Evolutionary conservation across 2,329 filamentous ascomycete genomes (phyloP).

Genomic region (Alternaria postmessia): DNA sequence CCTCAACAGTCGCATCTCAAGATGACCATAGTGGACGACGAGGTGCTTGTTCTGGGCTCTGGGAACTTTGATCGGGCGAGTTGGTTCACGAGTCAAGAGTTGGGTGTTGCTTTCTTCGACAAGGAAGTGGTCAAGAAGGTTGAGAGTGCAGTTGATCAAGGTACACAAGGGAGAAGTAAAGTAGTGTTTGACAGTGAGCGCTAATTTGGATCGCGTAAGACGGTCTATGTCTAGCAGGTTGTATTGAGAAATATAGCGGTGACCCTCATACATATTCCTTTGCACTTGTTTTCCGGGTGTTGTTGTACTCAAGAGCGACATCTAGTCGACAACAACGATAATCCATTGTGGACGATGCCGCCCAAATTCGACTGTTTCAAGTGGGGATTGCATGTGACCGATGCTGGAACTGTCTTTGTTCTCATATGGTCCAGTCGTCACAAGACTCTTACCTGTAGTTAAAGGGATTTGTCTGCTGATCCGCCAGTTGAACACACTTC

Average conservation of each 20-base stretch:
- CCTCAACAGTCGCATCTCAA: conserved; percentile 81
- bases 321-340: too few species aligned
- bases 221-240: not conserved
- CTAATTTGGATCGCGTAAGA: not conserved
- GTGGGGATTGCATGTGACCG: too few species aligned
- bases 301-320: too few species aligned
- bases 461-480: too few species aligned
- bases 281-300: not conserved
- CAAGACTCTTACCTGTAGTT: too few species aligned
- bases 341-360: too few species aligned
- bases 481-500: too few species aligned
- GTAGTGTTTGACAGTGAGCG: conserved; percentile 32
- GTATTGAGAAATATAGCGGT: not conserved
- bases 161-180: conserved; percentile 35
- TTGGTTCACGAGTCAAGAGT: conserved; percentile 86
- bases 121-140: conserved; percentile 50
- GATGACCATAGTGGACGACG: conserved; percentile 74
- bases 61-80: conserved; percentile 87
- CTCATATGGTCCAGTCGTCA: too few species aligned
- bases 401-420: too few species aligned
- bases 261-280: not conserved
- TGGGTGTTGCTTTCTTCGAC: conserved; percentile 69
- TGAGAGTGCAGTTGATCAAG: conserved; percentile 28
- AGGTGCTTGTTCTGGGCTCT: conserved; percentile 75
- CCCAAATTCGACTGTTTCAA: too few species aligned